Percentiles rank a stretch among this genome's conserved stretches.
These are phyloP conservation scores for Erucastrum elatum DNA, from an alignment of 345 rosid species.

Conservation along the genomic window DNA sequence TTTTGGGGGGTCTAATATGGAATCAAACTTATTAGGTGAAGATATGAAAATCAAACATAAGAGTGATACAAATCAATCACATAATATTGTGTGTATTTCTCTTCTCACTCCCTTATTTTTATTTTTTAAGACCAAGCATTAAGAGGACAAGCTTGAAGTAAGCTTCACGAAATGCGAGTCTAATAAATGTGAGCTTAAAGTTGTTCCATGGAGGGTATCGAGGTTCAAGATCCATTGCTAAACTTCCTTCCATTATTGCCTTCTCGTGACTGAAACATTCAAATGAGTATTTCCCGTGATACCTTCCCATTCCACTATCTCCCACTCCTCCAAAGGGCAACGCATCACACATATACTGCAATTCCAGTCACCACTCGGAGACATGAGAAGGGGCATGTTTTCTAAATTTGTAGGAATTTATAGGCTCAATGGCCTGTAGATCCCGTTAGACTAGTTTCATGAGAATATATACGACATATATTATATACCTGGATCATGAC, in stretches of 20 bases:
- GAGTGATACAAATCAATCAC: not conserved
- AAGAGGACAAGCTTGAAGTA: constrained; percentile 61
- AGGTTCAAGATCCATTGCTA: constrained; percentile 63
- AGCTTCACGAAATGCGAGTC: constrained; percentile 50
- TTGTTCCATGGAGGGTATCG: constrained; percentile 84
- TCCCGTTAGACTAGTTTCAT: not conserved
- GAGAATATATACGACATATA: not conserved
- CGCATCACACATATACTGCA: constrained; percentile 67
- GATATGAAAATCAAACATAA: constrained; percentile 12
- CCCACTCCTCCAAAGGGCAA: constrained; percentile 97
- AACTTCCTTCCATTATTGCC: constrained; percentile 65
- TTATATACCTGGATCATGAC: constrained; percentile 58
- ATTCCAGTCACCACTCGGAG: constrained; percentile 1
- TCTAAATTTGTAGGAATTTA: not conserved
- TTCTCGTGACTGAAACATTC: constrained; percentile 92
- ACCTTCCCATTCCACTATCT: constrained; percentile 78
- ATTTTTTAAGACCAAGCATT: constrained; percentile 47
- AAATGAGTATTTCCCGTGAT: constrained; percentile 92
- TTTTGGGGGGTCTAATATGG: not conserved
- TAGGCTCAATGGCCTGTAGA: not conserved
- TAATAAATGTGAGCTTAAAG: constrained; percentile 69
- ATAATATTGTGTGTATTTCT: not conserved
- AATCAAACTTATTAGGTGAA: constrained; percentile 10
- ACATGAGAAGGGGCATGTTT: not conserved
- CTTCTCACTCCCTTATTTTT: not conserved